These are phyloP conservation scores for Ophiosphaerella narmari DNA, from an alignment of 2,329 filamentous ascomycete species.

Conservation along the genomic window DNA sequence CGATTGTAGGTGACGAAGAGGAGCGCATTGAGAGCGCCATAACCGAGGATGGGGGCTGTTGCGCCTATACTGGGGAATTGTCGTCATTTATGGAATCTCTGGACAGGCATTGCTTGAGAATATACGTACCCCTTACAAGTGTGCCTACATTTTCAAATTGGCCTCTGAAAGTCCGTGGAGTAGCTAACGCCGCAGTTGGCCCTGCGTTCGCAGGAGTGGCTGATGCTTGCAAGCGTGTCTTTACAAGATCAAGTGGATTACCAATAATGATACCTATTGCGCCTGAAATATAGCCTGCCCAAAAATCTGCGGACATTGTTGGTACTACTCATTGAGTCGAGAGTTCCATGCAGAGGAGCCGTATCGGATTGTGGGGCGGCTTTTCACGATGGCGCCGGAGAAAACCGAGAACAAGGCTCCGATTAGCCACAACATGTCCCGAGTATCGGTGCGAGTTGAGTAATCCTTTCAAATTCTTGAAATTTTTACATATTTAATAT, in stretches of 20 bases:
- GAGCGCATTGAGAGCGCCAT: conserved; percentile 87
- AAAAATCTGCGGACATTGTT: conserved; percentile 85
- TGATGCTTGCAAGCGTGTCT: conserved; percentile 79
- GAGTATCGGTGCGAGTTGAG: no score
- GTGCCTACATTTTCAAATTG: conserved; percentile 46
- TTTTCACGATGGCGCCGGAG: no score
- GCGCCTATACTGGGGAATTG: conserved; percentile 59
- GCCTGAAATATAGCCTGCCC: conserved; percentile 89
- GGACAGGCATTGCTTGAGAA: not conserved
- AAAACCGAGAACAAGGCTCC: no score
- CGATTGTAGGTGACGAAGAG: conserved; percentile 92
- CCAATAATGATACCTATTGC: conserved; percentile 85
- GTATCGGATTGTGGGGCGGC: conserved; percentile 1
- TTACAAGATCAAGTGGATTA: conserved; percentile 80
- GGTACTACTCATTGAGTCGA: not conserved
- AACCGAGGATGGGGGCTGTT: conserved; percentile 84
- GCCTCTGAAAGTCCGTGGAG: conserved; percentile 26
- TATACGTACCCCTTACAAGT: conserved; percentile 40
- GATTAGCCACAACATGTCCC: no score
- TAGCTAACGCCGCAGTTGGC: conserved; percentile 11
- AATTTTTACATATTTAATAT: no score
- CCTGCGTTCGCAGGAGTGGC: conserved; percentile 15
- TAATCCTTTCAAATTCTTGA: no score
- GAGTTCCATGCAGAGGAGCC: not conserved
- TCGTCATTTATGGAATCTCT: conserved; percentile 6